Evolutionary conservation across 2,329 filamentous ascomycete species (phyloP), one percentile per base, ranked within the genome.

Genomic region (Colletotrichum lini): DNA sequence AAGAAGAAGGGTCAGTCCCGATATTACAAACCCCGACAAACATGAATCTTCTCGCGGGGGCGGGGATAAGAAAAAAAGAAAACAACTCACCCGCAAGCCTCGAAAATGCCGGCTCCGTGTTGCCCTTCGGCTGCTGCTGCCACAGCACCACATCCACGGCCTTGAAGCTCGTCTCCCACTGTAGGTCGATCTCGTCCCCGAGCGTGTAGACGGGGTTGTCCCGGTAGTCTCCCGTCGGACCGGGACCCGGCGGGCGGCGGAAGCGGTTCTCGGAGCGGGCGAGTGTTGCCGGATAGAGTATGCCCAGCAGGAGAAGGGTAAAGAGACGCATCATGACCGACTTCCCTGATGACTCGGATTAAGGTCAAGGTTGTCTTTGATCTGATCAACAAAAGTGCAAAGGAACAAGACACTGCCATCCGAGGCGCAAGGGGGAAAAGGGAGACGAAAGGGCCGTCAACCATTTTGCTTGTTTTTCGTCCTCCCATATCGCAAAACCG

Each of bases 191-290:
- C 35, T 74, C 74, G 30, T 78, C 69, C 16, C 74, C 74, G 8
- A 73, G 59, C 4, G 67, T 60, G 26, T 77, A 77, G 9, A 23
- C 63, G 1, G 77, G 76, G 56, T 78, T 77, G 38, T 78, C 75
- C 56, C 73, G 73, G 54, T 71, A 77, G 35, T 73, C 40, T 6
- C 56, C 45, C 10, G 18, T 49, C n/a, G 47, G 50, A 13, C 47
- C 45, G 21, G 50, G 50, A 38, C 21, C 45, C 23, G 65, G 49
- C 18, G 57, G 50, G 18, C 47, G 30, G 47, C 44, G 42, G 65
- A 60, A 63, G 60, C 49, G 10, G 60, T 30, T 30, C 13, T 54
- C 60, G 23, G 60, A 53, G 60, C 38, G 49, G 7, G 38, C 60
- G 16, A 49, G n/a, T 42, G 21, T 6, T 26, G 21, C 16, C 38